Conservation (phyloP, 345 rosid species). For the Brassica cretica region DNA sequence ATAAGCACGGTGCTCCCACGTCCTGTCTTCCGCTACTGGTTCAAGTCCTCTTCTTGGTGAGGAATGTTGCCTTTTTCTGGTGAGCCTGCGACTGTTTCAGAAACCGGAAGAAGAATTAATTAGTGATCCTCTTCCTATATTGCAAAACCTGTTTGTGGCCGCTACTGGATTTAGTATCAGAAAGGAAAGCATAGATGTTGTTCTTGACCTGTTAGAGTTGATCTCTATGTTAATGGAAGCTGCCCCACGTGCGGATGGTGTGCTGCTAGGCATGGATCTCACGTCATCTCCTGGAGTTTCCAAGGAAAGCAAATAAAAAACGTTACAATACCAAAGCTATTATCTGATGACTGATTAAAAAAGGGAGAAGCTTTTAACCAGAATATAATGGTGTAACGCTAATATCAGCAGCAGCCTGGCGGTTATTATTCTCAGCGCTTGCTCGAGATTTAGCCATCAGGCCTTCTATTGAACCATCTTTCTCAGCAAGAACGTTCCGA, state of each 20-base stretch:
- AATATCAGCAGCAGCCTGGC: slow-evolving; percentile 38
- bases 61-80: slow-evolving; percentile 52
- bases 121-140: slow-evolving; percentile 14
- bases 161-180: slow-evolving; percentile 12
- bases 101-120: slow-evolving; percentile 16
- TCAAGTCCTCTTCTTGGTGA: slow-evolving; percentile 71
- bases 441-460: slow-evolving; percentile 43
- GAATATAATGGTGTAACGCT: slow-evolving; percentile 59
- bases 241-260: slow-evolving; percentile 62
- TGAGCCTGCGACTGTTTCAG: slow-evolving; percentile 46
- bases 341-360: slow-evolving; percentile 2
- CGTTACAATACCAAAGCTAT: slow-evolving; percentile 13
- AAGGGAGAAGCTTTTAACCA: slow-evolving; percentile 46
- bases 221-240: slow-evolving; percentile 31
- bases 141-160: slow-evolving; percentile 15
- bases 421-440: slow-evolving; percentile 41
- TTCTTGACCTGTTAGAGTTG: slow-evolving; percentile 35
- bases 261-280: slow-evolving; percentile 72
- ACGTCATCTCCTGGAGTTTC: slow-evolving; percentile 52
- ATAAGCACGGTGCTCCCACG: slow-evolving; percentile 45
- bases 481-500: slow-evolving; percentile 30
- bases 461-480: slow-evolving; percentile 37
- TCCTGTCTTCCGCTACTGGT: slow-evolving; percentile 69
- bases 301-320: slow-evolving; percentile 4
- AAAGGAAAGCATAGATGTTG: slow-evolving; percentile 12